Percentiles rank a stretch among this genome's conserved stretches.
These are phyloP conservation scores for Rhododendron vialii DNA, from an alignment of 148 eudicot genomes.

Conservation along the genomic window DNA sequence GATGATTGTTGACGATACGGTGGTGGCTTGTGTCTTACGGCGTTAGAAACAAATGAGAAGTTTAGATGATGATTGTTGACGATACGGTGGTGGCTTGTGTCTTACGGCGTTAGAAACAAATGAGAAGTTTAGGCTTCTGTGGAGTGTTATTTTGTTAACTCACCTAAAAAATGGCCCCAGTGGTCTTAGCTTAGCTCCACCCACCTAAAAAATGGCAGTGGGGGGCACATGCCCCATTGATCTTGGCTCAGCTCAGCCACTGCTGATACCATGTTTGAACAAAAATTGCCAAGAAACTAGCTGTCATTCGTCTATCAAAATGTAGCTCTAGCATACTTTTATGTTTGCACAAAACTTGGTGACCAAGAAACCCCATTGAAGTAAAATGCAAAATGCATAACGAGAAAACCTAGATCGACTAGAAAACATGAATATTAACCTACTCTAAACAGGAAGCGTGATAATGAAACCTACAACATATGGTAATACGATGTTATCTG, in stretches of 20 bases:
- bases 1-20: no score
- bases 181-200: no score
- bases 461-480: background rate
- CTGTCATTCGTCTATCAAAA: background rate
- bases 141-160: background rate
- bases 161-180: no score
- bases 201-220: background rate
- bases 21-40: background rate
- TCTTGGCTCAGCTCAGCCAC: background rate
- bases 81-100: background rate
- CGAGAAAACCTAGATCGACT: background rate
- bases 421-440: background rate
- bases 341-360: background rate
- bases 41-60: background rate
- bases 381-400: background rate
- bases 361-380: background rate
- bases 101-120: background rate
- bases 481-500: background rate
- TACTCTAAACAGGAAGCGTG: background rate
- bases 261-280: background rate
- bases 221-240: background rate
- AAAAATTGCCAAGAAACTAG: background rate
- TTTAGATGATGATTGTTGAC: no score
- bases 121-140: background rate
- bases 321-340: background rate